Base-by-base conservation (phyloP, 306 rosid species). In the Parietaria judaica region DNA sequence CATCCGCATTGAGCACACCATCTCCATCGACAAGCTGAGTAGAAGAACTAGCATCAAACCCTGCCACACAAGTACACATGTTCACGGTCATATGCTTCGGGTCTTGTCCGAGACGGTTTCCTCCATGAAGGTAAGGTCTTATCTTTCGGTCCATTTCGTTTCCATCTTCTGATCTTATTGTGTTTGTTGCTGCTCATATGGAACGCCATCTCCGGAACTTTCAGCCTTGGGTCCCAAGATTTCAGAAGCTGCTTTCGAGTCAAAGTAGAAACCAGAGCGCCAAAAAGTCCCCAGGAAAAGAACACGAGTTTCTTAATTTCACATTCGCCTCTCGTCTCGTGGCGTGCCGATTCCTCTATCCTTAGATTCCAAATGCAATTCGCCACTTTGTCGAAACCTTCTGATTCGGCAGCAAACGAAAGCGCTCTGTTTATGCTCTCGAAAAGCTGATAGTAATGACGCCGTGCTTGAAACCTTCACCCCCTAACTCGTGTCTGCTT, bases 1-100 rank as follows among this genome's bases (percentile, higher is more conserved):
- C 99, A 8, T 75, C 10, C 53, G 36, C 80, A 68, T 94, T 94
- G 84, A 89, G 84, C 63, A 1, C 14, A 14, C 99, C 99, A 57
- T 94, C 97, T 67, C 99, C 99, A 56, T 94, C 99, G 56, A 94
- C 78, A 67, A 94, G 89, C 77, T 94, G 99, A 79, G 95, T 85
- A 34, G 97, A 84, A 77, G 84, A 81, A 66, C 74, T 46, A 15
- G 8, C 56, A 9, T 81, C 91, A 35, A 70, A 72, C 38, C 63
- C 74, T 5, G 76, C 97, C 82, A 88, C 44, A 64, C 12, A 48
- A 63, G 46, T 57, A 75, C 37, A 70, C 35, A 47, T 54, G 51
- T 70, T 66, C 34, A 31, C 31, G 47, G 82, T 64, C 31, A 23
- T 23, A 23, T 23, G 31, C 31, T 23, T 23, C 60, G 41, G 60